These are phyloP conservation scores for Physaria fendleri DNA, from an alignment of 345 rosid genomes.

Conservation along the genomic window DNA sequence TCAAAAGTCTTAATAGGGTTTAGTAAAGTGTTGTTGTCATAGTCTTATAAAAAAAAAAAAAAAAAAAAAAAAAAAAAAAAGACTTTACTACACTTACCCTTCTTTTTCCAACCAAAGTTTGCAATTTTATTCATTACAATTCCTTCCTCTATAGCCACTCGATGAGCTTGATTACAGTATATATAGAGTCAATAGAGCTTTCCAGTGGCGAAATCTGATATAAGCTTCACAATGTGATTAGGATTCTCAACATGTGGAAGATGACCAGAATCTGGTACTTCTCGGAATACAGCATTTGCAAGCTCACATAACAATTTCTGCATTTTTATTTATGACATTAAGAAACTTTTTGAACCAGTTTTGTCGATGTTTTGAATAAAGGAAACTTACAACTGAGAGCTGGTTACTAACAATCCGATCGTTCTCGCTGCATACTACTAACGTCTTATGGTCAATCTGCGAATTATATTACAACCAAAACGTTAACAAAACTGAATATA, in stretches of 20 bases:
- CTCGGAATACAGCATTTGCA: constrained; percentile 42
- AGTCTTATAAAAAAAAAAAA: too few relatives aligned
- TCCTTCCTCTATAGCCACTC: constrained; percentile 4
- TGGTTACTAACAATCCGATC: constrained; percentile 65
- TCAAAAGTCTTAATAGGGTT: too few relatives aligned
- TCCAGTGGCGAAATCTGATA: constrained; percentile 37
- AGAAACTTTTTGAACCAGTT: not conserved
- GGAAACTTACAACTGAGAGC: constrained; percentile 49
- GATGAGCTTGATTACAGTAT: not conserved
- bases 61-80: too few relatives aligned
- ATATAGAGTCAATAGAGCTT: constrained; percentile 1
- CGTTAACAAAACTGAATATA: not conserved
- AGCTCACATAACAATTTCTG: constrained; percentile 64
- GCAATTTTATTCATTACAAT: not conserved
- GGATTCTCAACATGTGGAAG: constrained; percentile 83
- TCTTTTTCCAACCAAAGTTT: too few relatives aligned
- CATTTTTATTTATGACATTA: constrained; percentile 7
- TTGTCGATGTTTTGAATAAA: not conserved
- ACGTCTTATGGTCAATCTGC: constrained; percentile 65
- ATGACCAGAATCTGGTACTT: constrained; percentile 55
- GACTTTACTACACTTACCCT: too few relatives aligned
- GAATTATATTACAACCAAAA: not conserved
- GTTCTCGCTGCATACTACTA: constrained; percentile 58
- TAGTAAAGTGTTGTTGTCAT: too few relatives aligned
- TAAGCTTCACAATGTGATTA: constrained; percentile 41